Conservation (phyloP, 2,329 filamentous ascomycete species). For the Tolypocladium guangdongense region DNA sequence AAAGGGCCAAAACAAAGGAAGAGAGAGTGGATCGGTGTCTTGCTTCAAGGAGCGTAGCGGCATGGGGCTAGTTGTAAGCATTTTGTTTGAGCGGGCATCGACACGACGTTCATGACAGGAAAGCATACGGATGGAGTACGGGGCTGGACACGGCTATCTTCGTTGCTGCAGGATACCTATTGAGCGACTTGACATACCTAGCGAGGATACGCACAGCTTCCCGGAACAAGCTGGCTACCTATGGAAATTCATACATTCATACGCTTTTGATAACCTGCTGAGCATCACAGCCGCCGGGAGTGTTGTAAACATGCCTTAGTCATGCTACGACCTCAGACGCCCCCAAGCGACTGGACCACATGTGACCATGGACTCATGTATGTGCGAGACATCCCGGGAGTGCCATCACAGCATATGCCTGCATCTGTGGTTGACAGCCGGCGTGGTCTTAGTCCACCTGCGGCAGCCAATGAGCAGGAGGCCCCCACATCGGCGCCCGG, state of each 20-base stretch:
- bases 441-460: background rate
- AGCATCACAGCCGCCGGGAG: too few relatives aligned
- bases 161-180: background rate
- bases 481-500: background rate
- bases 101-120: background rate
- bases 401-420: background rate
- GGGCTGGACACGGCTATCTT: background rate
- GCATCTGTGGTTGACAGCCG: background rate
- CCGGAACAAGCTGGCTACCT: too few relatives aligned
- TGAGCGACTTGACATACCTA: background rate
- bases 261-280: too few relatives aligned
- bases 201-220: background rate
- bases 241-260: background rate
- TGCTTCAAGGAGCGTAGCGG: background rate
- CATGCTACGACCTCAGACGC: background rate
- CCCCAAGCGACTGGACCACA: background rate
- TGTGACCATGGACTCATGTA: background rate
- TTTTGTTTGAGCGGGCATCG: background rate
- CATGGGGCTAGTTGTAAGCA: background rate
- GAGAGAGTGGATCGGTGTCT: background rate
- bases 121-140: background rate
- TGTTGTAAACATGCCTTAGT: too few relatives aligned
- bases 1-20: background rate
- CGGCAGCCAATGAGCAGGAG: background rate
- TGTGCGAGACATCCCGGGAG: background rate